phyloP scores from a whole-genome alignment of 768 basidiomycete species.

The Rhodocollybia butyracea region DNA sequence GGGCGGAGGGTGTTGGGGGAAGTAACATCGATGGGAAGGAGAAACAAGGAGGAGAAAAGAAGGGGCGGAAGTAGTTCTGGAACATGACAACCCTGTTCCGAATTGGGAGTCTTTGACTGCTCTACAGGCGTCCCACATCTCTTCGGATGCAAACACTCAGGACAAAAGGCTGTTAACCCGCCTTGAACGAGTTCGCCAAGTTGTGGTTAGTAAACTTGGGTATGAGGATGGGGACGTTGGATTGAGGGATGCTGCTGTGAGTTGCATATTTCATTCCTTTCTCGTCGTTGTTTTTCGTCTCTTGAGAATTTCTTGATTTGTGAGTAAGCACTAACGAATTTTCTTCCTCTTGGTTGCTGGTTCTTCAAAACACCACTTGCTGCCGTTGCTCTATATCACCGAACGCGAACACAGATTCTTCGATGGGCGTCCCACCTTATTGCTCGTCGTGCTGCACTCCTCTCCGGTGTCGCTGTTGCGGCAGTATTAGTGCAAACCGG shows the following conservation, averaged over 20 bases:
- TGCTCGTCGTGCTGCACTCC: conserved; percentile 73
- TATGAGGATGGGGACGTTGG: conserved; percentile 55
- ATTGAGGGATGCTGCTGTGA: conserved; percentile 54
- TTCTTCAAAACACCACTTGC: too few relatives aligned
- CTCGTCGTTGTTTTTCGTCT: neutral
- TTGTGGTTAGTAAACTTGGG: conserved; percentile 61
- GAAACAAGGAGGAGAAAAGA: neutral
- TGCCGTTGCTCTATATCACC: neutral
- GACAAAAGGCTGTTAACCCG: too few relatives aligned
- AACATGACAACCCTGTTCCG: too few relatives aligned
- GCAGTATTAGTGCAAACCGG: conserved; percentile 83
- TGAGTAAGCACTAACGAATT: too few relatives aligned
- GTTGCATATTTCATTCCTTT: conserved; percentile 10
- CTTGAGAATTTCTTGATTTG: too few relatives aligned
- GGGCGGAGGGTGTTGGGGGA: conserved; percentile 40
- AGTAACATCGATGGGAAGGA: neutral
- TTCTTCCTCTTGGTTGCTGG: too few relatives aligned
- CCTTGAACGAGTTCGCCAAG: conserved; percentile 54
- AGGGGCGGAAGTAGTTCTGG: too few relatives aligned
- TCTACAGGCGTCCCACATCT: too few relatives aligned
- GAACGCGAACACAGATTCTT: conserved; percentile 49
- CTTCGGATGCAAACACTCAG: too few relatives aligned
- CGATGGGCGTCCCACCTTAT: conserved; percentile 79
- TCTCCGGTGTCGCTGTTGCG: conserved; percentile 87
- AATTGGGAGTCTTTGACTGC: too few relatives aligned